Base-by-base conservation (phyloP, 176 grass and related monocot species). In the Triticum dicoccoides region DNA sequence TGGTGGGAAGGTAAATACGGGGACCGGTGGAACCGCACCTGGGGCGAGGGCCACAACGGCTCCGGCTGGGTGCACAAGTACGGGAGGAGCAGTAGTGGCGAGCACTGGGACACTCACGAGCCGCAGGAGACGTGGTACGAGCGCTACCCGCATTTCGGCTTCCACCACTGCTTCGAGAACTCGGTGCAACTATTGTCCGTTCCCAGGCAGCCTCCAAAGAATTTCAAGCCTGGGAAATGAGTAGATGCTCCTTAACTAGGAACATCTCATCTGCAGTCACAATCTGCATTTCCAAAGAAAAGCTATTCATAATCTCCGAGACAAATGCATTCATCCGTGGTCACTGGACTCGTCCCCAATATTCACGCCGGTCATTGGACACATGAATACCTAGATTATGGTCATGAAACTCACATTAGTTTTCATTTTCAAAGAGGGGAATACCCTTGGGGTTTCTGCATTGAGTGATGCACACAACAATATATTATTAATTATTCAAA, bases 31-130 rank as follows among this genome's bases (percentile, higher is more conserved):
- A 98, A 98, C 73, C 93, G 94, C 54, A 98, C 97, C 32, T 98
- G 97, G 97, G 97, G 97, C 1, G 97, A 98, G 92, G 70, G 51
- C 77, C 97, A 98, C 84, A 93, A 94, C 2, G 73, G 90, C 13
- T 88, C 94, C 1, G 92, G 94, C 6, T 96, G 93, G 93, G 90
- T 98, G 85, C 97, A 98, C 84, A 98, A 98, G 85, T 98, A 96
- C 20, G 97, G 97, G 38, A 86, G 90, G 76, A 98, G 97, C 82
- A 96, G 91, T 89, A 87, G 88, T 8, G 97, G 92, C 0, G 97
- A 98, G 88, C 97, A 98, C 61, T 96, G 96, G 96, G 96, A 96
- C 77, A 96, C 93, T 0, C 96, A 98, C 58, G 86, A 61, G 21
- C 90, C 65, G 21, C 88, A 96, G 73, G 94, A 96, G 59, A 96